Base-by-base conservation (phyloP, 2,329 filamentous ascomycete species). In the Neonectria faginata region DNA sequence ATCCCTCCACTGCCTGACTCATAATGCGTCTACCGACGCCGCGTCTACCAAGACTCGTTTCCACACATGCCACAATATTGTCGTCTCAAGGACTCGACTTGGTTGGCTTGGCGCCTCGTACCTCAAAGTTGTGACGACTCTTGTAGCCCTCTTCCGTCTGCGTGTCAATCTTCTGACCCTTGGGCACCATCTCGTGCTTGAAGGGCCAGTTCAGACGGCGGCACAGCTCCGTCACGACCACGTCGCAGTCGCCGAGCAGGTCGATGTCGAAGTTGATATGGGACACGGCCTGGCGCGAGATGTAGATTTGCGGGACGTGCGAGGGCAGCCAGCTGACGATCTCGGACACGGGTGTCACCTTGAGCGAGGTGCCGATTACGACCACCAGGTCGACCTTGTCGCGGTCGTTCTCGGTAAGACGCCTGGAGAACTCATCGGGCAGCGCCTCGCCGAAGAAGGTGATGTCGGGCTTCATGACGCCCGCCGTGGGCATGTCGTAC, bases 211-310 rank as follows among this genome's bases (percentile, higher is more conserved):
- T 91, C 1, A 92, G 89, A 12, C 92, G 88, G 48, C 90, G 87
- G 76, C 92, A 95, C 57, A 99, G 86, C 81, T 98, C 95, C 0
- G 91, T 87, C 14, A 98, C 92, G 9, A 98, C 90, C 44, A 94
- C 87, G 76, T 99, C 96, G 79, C 95, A 97, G 77, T 97, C 93
- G 39, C 96, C 96, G n/a, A 98, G 85, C 60, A 99, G 86, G 77
- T 97, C 94, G 70, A 99, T 93, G 79, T 99, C 96, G 73, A 99
- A 98, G 77, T 97, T 93, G 77, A 97, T 92, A 79, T 98, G 95
- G 39, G 85, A 85, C 60, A 97, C 92, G 3, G 93, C 91, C 81
- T 92, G 91, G 70, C 92, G 89, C 18, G 91, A 94, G 72, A 97
- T 93, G 80, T 96, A 97, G 67, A 97, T 92, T 79, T 97, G 94